A percentile compares a stretch with the other conserved stretches of the same genome.
These are phyloP conservation scores for Hypoxylon sp. DNA, from an alignment of 2,329 filamentous ascomycete species.

Conservation along the genomic window DNA sequence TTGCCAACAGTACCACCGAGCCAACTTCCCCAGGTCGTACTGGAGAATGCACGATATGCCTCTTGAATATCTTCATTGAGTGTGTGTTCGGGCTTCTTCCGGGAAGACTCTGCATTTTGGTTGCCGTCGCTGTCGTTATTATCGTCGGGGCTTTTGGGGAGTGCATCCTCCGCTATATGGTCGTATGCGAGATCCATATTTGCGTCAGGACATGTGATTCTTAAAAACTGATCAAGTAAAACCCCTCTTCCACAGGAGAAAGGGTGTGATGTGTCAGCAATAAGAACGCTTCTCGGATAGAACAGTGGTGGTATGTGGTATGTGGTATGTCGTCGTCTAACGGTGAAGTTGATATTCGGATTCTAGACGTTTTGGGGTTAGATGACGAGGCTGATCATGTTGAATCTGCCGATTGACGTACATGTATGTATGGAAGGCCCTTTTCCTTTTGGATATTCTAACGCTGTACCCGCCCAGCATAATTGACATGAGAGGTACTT, in stretches of 20 bases:
- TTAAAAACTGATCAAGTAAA: slow-evolving; percentile 14
- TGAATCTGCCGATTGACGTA: slow-evolving; percentile 49
- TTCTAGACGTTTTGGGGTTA: slow-evolving; percentile 18
- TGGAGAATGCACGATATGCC: slow-evolving; percentile 92
- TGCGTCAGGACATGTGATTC: slow-evolving; percentile 34
- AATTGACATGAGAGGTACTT: slow-evolving; percentile 30
- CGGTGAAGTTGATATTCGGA: slow-evolving; percentile 34
- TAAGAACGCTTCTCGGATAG: neutral
- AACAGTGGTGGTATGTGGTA: slow-evolving; percentile 11
- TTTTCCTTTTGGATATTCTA: slow-evolving; percentile 11
- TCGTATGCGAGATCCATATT: slow-evolving; percentile 97
- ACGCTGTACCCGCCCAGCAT: slow-evolving; percentile 23
- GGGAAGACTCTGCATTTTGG: slow-evolving; percentile 59
- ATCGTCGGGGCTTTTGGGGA: slow-evolving; percentile 66
- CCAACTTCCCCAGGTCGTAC: slow-evolving; percentile 89
- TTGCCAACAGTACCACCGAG: slow-evolving; percentile 90
- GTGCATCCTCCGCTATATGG: slow-evolving; percentile 88
- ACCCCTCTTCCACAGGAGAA: slow-evolving; percentile 30
- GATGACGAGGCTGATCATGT: slow-evolving; percentile 49
- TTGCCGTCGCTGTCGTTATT: slow-evolving; percentile 16
- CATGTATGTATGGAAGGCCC: slow-evolving; percentile 8
- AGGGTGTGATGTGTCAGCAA: slow-evolving; percentile 33
- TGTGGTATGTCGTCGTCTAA: slow-evolving; percentile 23
- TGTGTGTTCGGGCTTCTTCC: slow-evolving; percentile 62
- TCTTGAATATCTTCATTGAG: slow-evolving; percentile 93